A percentile compares a stretch with the other conserved stretches of the same genome.
Conservation (phyloP, 441 rosid species). For the Biscutella laevigata region DNA sequence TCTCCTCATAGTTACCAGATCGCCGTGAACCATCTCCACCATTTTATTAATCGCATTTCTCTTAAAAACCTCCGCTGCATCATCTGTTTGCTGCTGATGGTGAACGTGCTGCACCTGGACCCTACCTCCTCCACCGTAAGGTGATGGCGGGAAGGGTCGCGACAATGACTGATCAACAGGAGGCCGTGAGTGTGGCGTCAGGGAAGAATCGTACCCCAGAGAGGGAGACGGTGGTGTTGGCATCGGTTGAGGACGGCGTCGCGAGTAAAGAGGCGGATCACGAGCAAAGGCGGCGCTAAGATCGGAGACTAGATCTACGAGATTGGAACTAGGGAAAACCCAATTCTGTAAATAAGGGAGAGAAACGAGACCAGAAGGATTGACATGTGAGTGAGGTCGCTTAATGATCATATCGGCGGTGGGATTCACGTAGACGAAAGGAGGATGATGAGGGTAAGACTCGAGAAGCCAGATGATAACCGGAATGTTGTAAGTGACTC, state of each 20-base stretch:
- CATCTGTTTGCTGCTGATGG: slow-evolving; percentile 48
- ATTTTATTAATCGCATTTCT: slow-evolving; percentile 64
- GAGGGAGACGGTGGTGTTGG: slow-evolving; percentile 22
- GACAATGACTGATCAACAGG: slow-evolving; percentile 28
- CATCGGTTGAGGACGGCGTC: slow-evolving; percentile 54
- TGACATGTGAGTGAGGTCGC: slow-evolving; percentile 70
- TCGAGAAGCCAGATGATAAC: slow-evolving; percentile 82
- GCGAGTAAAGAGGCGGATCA: slow-evolving; percentile 89
- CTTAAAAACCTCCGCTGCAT: slow-evolving; percentile 58
- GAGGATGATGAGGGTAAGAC: slow-evolving; percentile 85
- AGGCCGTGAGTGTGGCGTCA: slow-evolving; percentile 4
- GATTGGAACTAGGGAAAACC: slow-evolving; percentile 87
- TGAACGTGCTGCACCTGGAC: slow-evolving; percentile 25
- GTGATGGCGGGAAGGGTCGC: slow-evolving; percentile 59
- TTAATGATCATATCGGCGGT: slow-evolving; percentile 91
- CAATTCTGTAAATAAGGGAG: slow-evolving; percentile 69
- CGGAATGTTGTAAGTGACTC: slow-evolving; percentile 86
- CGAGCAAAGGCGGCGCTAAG: slow-evolving; percentile 48
- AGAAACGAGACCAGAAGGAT: slow-evolving; percentile 85
- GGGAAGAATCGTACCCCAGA: slow-evolving; percentile 18
- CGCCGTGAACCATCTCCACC: slow-evolving; percentile 66
- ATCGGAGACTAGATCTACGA: slow-evolving; percentile 60
- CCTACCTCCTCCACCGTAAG: slow-evolving; percentile 24
- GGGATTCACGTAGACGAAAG: slow-evolving; percentile 82
- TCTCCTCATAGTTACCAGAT: slow-evolving; percentile 55